Evolutionary conservation across 1,139 yeast species (phyloP), one percentile per base, ranked within the genome.

Genomic region (Hemisphaericaspora xylanilytica): DNA sequence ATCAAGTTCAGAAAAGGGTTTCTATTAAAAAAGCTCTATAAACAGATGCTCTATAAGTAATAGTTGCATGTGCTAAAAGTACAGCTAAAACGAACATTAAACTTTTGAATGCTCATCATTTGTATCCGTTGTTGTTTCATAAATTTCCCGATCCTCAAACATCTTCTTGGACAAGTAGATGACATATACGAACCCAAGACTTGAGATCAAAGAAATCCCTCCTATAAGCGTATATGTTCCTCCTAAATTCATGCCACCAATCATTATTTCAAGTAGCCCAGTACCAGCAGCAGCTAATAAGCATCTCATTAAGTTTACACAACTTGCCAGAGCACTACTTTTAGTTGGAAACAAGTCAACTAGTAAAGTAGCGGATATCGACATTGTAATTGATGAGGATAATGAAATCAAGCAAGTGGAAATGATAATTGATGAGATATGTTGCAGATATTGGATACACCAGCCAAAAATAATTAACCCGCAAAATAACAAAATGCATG

Each of bases 401-500:
- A 54, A 53, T 2, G 73, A 56, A 15, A 66, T 48, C 37, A 67
- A 45, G 17, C 53, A 48, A 5, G 68, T 56, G 10, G 67, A 55
- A 4, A 68, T 56, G 25, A 65, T 61, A 10, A 66, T 59, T 7
- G 70, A 57, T 10, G 59, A 41, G 6, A 65, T 51, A 32, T 56
- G 52, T 24, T 47, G 45, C 27, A 51, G 46, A 35, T 41, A 58
- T 33, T 68, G 59, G 14, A 68, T 43, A 39, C 72, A 64, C 73
- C 73, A 68, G 2, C 74, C 74, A 47, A 61, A 68, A 2, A 66
- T 60, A 3, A 64, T 18, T n/a, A 61, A 46, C 0, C 73, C 73
- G 7, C 51, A 40, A 7, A 60, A 42, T 47, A 56, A 47, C 4
- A 58, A 20, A 3, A 45, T 15, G 2, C 59, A 53, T 0, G 70